These are phyloP conservation scores for Colletotrichum sansevieriae DNA, from an alignment of 2,329 filamentous ascomycete species.

Conservation along the genomic window DNA sequence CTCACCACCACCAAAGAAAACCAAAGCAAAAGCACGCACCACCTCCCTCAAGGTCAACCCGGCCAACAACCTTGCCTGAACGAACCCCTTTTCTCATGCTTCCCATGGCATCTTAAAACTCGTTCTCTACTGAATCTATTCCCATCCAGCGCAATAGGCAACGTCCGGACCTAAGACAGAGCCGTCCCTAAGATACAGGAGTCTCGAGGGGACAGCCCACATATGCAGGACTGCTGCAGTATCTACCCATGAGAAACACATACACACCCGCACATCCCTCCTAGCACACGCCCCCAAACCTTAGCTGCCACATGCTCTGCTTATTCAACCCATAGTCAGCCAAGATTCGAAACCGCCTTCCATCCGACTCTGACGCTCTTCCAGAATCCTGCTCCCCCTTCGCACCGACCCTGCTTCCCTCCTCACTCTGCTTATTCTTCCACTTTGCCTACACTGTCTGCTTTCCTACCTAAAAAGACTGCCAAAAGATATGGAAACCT, in stretches of 20 bases:
- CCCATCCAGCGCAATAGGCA: not conserved
- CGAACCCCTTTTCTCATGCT: slow-evolving; percentile 1
- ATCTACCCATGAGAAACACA: not conserved
- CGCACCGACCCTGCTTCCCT: not conserved
- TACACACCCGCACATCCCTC: slow-evolving; percentile 4
- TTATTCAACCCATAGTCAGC: slow-evolving; percentile 38
- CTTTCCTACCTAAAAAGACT: not conserved
- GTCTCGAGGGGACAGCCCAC: not conserved
- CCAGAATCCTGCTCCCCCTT: slow-evolving; percentile 24
- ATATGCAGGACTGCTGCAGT: no score
- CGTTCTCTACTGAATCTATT: not conserved
- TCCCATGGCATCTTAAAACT: not conserved
- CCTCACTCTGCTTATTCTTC: slow-evolving; percentile 3
- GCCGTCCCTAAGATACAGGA: slow-evolving; percentile 21
- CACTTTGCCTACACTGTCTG: not conserved
- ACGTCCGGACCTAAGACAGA: not conserved
- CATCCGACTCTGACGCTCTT: slow-evolving; percentile 24
- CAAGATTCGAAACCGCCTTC: slow-evolving; percentile 40
- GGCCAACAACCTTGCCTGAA: not conserved
- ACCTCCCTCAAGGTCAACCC: slow-evolving; percentile 15
- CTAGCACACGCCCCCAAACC: slow-evolving; percentile 21
- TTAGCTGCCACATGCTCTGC: slow-evolving; percentile 38
- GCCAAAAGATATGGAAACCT: no score
- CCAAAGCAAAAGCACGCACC: slow-evolving; percentile 1
- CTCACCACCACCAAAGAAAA: not conserved